Conservation (phyloP, 139 green algal species). For the Chlamydomonas sphaeroides region DNA sequence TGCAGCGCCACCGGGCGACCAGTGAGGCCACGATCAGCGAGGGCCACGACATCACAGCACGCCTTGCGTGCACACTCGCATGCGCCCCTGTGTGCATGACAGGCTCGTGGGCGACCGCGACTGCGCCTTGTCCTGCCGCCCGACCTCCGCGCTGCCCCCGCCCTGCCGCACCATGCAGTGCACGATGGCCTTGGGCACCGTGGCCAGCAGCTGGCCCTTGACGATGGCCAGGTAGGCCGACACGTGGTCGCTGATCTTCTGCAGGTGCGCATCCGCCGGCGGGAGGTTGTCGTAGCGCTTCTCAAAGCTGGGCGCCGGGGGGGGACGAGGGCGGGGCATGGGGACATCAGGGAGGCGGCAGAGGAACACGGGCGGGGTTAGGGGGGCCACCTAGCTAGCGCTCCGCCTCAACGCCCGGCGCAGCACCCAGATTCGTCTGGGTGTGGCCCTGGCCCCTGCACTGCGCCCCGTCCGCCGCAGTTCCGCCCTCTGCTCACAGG, state of each 20-base stretch:
- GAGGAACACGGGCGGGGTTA: too few species aligned
- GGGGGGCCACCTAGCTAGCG: background rate
- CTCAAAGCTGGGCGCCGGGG: constrained; percentile 42
- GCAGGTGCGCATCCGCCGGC: constrained; percentile 71
- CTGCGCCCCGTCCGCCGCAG: too few species aligned
- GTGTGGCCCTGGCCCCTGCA: background rate
- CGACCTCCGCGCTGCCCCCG: too few species aligned
- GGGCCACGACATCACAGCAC: too few species aligned
- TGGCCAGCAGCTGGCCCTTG: constrained; percentile 87
- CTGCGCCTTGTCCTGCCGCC: too few species aligned
- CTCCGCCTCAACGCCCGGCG: background rate
- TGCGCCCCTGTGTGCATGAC: too few species aligned
- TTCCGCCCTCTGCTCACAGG: constrained; percentile 15
- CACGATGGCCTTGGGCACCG: constrained; percentile 93
- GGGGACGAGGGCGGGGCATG: background rate
- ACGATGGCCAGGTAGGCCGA: constrained; percentile 92
- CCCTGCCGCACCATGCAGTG: constrained; percentile 74
- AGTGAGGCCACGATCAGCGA: too few species aligned
- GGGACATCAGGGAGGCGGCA: too few species aligned
- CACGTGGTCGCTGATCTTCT: constrained; percentile 84
- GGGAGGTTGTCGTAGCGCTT: constrained; percentile 64
- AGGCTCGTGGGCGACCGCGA: too few species aligned
- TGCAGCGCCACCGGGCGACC: too few species aligned
- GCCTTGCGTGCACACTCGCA: too few species aligned
- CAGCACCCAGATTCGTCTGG: too few species aligned